A percentile compares a stretch with the other conserved stretches of the same genome.
phyloP scores from a whole-genome alignment of 164 flowering plant genomes.

The Taxillus chinensis region DNA sequence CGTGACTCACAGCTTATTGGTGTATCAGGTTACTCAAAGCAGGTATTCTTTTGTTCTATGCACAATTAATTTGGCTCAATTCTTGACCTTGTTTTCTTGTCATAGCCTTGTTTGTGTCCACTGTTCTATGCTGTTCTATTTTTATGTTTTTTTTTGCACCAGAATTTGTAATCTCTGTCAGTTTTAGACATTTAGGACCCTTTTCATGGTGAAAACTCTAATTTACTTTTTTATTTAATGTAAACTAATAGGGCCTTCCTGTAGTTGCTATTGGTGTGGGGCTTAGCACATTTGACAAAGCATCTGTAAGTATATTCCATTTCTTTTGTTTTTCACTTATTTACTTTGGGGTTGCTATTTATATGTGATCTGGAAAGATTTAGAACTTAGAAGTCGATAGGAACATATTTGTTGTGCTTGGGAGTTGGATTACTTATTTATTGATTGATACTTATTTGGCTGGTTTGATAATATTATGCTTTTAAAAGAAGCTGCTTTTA shows the following conservation, averaged over 20 bases:
- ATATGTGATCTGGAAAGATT: no score
- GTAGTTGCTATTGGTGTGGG: constrained; percentile 91
- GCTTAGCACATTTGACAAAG: constrained; percentile 83
- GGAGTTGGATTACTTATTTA: no score
- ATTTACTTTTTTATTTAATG: no score
- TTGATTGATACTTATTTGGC: no score
- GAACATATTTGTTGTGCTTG: no score
- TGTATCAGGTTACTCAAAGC: constrained; percentile 77
- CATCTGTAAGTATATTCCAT: constrained; percentile 57
- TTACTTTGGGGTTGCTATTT: background rate
- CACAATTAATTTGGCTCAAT: background rate
- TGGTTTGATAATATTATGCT: no score
- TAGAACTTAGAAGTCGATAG: no score
- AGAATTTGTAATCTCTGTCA: background rate
- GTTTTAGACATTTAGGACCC: no score
- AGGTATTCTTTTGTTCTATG: constrained; percentile 32
- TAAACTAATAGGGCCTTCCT: constrained; percentile 68
- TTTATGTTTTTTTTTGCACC: background rate
- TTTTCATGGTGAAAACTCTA: no score
- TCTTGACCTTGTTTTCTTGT: background rate
- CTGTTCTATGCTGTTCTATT: no score
- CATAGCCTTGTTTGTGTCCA: background rate
- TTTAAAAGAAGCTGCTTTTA: no score
- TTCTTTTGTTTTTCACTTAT: background rate
- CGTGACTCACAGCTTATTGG: constrained; percentile 88